Conservation (phyloP, 31 red algal genomes). For the Porphyra umbilicalis region DNA sequence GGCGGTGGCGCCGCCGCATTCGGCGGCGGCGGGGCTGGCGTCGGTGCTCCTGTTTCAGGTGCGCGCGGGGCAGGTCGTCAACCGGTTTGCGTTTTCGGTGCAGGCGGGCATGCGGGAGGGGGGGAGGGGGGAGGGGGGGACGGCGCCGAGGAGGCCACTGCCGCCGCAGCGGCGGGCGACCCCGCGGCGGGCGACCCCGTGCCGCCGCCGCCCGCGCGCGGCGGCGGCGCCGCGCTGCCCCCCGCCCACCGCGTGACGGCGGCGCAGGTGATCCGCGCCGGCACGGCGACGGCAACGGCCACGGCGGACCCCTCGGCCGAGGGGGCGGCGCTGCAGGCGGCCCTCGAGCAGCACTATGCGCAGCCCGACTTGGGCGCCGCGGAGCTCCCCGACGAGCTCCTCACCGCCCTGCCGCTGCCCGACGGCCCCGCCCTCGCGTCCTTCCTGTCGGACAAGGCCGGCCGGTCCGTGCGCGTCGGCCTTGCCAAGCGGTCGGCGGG, state of each 20-base stretch:
- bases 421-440: not conserved
- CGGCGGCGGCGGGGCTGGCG: not conserved
- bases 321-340: not conserved
- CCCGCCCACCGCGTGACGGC: not conserved
- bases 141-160: not conserved
- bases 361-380: not conserved
- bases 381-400: conserved; percentile 4
- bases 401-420: not conserved
- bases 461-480: not conserved
- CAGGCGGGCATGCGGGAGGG: not conserved
- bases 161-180: not conserved
- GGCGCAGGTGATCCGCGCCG: not conserved
- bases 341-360: conserved; percentile 1
- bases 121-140: not conserved
- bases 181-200: not conserved
- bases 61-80: conserved; percentile 1
- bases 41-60: conserved; percentile 10
- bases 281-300: not conserved
- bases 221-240: not conserved
- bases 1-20: not conserved
- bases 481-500: not conserved
- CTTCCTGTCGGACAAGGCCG: not conserved
- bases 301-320: not conserved
- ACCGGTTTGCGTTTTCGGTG: conserved; percentile 8
- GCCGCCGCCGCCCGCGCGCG: too few species aligned